Evolutionary conservation across 306 rosid species (phyloP).

Genomic region (Rosa persica): DNA sequence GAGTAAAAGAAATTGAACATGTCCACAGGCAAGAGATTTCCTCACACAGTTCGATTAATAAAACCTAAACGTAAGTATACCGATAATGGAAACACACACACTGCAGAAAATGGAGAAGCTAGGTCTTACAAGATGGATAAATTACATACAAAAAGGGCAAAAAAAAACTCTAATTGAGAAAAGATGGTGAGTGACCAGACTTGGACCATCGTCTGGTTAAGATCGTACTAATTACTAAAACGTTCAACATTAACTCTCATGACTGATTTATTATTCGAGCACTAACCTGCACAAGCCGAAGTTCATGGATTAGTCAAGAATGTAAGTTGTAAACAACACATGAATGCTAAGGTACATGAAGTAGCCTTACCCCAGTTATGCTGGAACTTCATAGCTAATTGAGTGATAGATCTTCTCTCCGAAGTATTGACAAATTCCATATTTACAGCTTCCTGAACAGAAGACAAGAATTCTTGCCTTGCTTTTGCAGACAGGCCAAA

Average conservation of each 20-base stretch:
- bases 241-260: not conserved
- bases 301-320: not conserved
- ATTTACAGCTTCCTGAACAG: slow-evolving; percentile 59
- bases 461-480: slow-evolving; percentile 56
- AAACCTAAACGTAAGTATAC: not conserved
- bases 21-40: not conserved
- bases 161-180: not conserved
- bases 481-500: slow-evolving; percentile 54
- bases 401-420: slow-evolving; percentile 57
- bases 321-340: not conserved
- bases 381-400: slow-evolving; percentile 60
- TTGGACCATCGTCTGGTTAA: not conserved
- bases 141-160: not conserved
- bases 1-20: not conserved
- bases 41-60: not conserved
- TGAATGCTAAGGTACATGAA: not conserved
- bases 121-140: not conserved
- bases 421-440: slow-evolving; percentile 52
- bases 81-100: not conserved
- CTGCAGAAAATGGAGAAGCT: not conserved
- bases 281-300: slow-evolving; percentile 27
- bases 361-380: slow-evolving; percentile 59
- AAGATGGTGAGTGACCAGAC: not conserved
- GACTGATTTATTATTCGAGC: slow-evolving; percentile 2
- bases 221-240: not conserved